These are phyloP conservation scores for Symbiodinium pilosum DNA, from an alignment of 73 alveolate species.

Conservation along the genomic window DNA sequence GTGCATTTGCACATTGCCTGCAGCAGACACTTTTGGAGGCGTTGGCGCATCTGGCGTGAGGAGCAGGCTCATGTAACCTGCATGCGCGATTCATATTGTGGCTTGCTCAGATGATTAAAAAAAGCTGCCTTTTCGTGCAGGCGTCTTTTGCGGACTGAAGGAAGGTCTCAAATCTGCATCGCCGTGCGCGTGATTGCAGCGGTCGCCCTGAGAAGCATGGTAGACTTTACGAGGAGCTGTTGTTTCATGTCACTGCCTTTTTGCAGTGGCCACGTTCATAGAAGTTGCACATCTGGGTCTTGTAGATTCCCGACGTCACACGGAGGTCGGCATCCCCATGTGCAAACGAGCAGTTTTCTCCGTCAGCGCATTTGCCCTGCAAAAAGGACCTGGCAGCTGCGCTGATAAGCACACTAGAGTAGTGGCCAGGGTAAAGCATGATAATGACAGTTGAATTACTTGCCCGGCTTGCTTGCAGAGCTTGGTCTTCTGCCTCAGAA, in stretches of 20 bases:
- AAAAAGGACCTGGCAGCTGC: conserved; percentile 57
- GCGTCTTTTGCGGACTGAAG: conserved; percentile 70
- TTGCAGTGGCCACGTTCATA: conserved; percentile 93
- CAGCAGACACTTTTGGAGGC: conserved; percentile 46
- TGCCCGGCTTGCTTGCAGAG: conserved; percentile 60
- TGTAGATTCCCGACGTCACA: conserved; percentile 84
- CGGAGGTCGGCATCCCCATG: conserved; percentile 86
- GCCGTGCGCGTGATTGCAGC: conserved; percentile 94
- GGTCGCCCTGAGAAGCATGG: conserved; percentile 49
- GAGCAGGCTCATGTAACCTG: conserved; percentile 17
- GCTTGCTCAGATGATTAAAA: background rate
- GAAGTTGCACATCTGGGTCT: conserved; percentile 92
- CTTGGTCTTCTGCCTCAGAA: conserved; percentile 64
- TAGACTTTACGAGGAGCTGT: background rate
- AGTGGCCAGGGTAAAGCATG: too few relatives aligned
- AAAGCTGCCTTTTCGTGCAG: conserved; percentile 37
- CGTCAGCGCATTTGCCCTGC: conserved; percentile 78
- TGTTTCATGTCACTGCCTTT: background rate
- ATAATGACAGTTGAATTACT: too few relatives aligned
- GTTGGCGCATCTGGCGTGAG: conserved; percentile 78
- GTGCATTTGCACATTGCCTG: background rate
- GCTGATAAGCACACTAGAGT: background rate
- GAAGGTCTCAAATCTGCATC: conserved; percentile 52
- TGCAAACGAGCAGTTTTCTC: conserved; percentile 95
- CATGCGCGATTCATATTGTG: too few relatives aligned